phyloP scores from a whole-genome alignment of 371 early-diverging fungal species.

The Chytridiales sp. region DNA sequence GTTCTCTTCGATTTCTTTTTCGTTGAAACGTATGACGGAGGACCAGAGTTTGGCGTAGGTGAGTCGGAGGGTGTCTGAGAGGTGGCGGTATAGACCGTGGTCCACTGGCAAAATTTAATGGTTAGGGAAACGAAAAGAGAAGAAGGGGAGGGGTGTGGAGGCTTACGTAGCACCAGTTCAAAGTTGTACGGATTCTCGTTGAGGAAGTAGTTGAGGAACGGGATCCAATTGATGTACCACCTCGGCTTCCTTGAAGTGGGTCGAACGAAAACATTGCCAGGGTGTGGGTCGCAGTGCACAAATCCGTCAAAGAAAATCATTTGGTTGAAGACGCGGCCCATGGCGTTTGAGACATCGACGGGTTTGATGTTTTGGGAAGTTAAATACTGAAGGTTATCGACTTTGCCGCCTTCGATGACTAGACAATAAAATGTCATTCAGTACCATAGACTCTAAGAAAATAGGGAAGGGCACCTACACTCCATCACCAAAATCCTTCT shows the following conservation, averaged over 20 bases:
- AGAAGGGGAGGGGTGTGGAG: not conserved
- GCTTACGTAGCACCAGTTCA: conserved; percentile 68
- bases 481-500: conserved; percentile 74
- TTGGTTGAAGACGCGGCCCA: conserved; percentile 74
- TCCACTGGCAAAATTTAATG: conserved; percentile 58
- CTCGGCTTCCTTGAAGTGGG: too few relatives aligned
- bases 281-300: conserved; percentile 55
- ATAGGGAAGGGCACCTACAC: conserved; percentile 48
- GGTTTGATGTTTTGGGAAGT: conserved; percentile 68
- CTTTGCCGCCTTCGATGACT: conserved; percentile 65
- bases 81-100: conserved; percentile 88
- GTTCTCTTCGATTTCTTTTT: conserved; percentile 53
- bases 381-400: conserved; percentile 75
- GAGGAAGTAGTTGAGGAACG: conserved; percentile 13
- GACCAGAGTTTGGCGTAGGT: conserved; percentile 89
- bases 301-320: conserved; percentile 88
- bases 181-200: conserved; percentile 63
- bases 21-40: conserved; percentile 76
- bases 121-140: not conserved
- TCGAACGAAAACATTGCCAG: conserved; percentile 50
- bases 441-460: too few relatives aligned
- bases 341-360: conserved; percentile 66
- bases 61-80: conserved; percentile 72
- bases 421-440: not conserved
- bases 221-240: too few relatives aligned